Percentiles rank a stretch among this genome's conserved stretches.
Conservation (phyloP, 23 red algal genomes). For the Pyropia yezoensis region DNA sequence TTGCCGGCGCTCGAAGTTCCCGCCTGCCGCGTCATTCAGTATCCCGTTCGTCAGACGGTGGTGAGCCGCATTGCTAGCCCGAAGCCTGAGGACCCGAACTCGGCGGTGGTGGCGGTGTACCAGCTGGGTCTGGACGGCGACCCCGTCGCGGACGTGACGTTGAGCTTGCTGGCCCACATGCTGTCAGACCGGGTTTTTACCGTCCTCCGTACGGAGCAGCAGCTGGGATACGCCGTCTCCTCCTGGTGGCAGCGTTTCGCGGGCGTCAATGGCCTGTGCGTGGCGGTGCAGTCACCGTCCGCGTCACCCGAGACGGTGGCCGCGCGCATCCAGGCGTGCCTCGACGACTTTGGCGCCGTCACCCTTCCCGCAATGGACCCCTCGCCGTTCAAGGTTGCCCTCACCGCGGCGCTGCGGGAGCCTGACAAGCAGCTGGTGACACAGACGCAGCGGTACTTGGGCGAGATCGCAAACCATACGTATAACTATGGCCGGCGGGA, state of each 20-base stretch:
- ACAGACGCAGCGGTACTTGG: no score
- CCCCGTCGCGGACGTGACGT: constrained; percentile 26
- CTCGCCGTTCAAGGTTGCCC: no score
- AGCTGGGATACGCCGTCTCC: constrained; percentile 90
- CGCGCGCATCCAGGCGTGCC: no score
- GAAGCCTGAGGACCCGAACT: constrained; percentile 75
- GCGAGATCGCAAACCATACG: no score
- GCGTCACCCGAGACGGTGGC: no score
- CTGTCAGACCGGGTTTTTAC: constrained; percentile 68
- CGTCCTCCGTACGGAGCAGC: constrained; percentile 79
- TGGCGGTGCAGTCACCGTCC: no score
- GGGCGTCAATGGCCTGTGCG: constrained; percentile 9
- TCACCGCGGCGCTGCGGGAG: no score
- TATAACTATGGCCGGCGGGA: no score
- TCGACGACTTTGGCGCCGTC: no score
- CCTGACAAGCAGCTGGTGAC: no score
- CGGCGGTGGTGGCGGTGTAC: constrained; percentile 45
- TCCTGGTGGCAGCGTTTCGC: constrained; percentile 15
- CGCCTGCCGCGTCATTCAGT: constrained; percentile 23
- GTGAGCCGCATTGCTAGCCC: constrained; percentile 20
- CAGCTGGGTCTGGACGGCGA: constrained; percentile 46
- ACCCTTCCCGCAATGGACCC: no score
- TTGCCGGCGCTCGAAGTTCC: constrained; percentile 17
- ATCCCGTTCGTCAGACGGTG: constrained; percentile 19
- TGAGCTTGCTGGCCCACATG: constrained; percentile 63